A percentile compares a stretch with the other conserved stretches of the same genome.
Evolutionary conservation across 192 early-diverging fungal genomes (phyloP).

Genomic region (Podila verticillata): DNA sequence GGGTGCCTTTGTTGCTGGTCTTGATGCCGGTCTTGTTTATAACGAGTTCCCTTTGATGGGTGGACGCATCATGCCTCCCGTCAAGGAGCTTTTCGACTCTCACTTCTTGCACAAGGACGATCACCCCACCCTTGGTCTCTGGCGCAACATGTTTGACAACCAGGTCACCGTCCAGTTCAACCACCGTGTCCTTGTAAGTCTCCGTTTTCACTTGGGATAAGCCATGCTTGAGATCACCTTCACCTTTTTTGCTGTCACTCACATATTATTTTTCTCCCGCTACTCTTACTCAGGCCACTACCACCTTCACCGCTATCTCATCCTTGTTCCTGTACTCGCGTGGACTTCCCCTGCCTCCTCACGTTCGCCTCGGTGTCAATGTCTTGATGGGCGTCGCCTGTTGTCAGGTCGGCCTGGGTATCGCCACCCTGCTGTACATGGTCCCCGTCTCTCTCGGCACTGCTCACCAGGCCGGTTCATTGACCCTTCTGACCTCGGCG

Average conservation of each 20-base stretch:
- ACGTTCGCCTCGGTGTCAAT: conserved; percentile 75
- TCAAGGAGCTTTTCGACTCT: conserved; percentile 65
- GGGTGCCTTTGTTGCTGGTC: conserved; percentile 94
- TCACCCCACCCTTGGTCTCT: conserved; percentile 62
- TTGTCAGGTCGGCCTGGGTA: conserved; percentile 89
- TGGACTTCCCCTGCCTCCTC: conserved; percentile 73
- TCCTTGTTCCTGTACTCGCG: conserved; percentile 82
- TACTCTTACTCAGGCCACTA: conserved; percentile 68
- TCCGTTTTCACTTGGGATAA: background rate
- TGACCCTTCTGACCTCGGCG: conserved; percentile 85
- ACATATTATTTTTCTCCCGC: background rate
- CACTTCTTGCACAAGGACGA: conserved; percentile 60
- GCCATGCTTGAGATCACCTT: background rate
- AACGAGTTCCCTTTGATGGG: conserved; percentile 99
- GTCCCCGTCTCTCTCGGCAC: conserved; percentile 94
- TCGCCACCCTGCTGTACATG: conserved; percentile 90
- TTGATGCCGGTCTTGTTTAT: conserved; percentile 97
- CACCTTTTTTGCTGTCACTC: background rate
- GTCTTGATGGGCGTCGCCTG: conserved; percentile 77
- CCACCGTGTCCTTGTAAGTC: conserved; percentile 85
- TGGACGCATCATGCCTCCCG: conserved; percentile 79
- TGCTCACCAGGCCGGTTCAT: conserved; percentile 93
- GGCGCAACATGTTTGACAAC: conserved; percentile 94
- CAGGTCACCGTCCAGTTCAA: conserved; percentile 94
- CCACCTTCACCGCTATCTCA: conserved; percentile 77